A percentile compares a stretch with the other conserved stretches of the same genome.
These are phyloP conservation scores for Saitozyma sp. DNA, from an alignment of 768 basidiomycete genomes.

Conservation along the genomic window DNA sequence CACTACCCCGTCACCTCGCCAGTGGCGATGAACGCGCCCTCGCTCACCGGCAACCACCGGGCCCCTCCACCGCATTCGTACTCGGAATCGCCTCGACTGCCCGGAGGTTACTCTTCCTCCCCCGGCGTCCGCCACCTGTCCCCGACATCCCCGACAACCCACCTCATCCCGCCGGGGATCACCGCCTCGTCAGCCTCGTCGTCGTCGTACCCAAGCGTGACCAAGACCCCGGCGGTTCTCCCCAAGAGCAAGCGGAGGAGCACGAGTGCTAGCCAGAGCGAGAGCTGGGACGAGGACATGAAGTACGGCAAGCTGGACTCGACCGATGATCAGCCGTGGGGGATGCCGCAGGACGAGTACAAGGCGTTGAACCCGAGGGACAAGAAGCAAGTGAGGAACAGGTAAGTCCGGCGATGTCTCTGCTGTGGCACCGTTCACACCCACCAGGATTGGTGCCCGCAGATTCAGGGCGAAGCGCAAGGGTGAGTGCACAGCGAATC, in stretches of 20 bases:
- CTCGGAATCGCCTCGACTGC: constrained; percentile 22
- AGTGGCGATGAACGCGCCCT: constrained; percentile 1
- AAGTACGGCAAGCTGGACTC: constrained; percentile 9
- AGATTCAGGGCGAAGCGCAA: constrained; percentile 37
- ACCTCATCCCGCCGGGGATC: constrained; percentile 17
- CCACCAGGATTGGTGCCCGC: constrained; percentile 18
- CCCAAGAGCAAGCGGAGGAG: constrained; percentile 23
- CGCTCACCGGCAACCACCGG: constrained; percentile 1
- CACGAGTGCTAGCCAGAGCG: constrained; percentile 16
- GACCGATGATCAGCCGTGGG: constrained; percentile 37
- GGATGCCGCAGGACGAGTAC: constrained; percentile 46
- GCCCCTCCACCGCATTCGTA: constrained; percentile 24
- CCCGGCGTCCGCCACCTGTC: constrained; percentile 30
- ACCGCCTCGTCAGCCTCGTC: constrained; percentile 26
- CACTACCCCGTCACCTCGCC: constrained; percentile 17
- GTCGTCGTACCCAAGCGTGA: constrained; percentile 24
- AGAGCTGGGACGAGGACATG: constrained; percentile 31
- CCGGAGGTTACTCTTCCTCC: constrained; percentile 16
- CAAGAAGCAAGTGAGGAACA: constrained; percentile 47
- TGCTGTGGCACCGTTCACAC: not conserved
- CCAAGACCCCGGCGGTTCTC: constrained; percentile 10
- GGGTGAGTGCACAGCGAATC: constrained; percentile 19
- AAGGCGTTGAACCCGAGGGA: constrained; percentile 41
- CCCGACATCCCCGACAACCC: constrained; percentile 36
- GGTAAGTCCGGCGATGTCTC: constrained; percentile 22